Conservation (phyloP, 768 basidiomycete genomes). For the Suillus lakei region DNA sequence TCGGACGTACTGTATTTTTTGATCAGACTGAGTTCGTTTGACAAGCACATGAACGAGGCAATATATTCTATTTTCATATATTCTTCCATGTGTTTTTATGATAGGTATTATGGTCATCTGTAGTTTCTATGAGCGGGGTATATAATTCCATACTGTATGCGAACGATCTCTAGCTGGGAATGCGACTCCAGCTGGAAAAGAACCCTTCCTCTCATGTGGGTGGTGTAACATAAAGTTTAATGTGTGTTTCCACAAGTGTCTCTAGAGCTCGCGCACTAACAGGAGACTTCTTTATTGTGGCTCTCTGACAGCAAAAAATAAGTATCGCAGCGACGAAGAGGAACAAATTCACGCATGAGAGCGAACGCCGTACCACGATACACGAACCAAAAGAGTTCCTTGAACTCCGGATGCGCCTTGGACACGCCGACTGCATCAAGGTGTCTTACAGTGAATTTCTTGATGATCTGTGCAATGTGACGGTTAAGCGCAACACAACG, state of each 20-base stretch:
- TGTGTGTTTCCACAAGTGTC: not conserved
- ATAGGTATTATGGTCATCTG: not conserved
- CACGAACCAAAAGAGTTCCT: slow-evolving; percentile 43
- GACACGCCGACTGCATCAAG: slow-evolving; percentile 37
- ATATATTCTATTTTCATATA: not conserved
- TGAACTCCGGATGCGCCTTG: slow-evolving; percentile 45
- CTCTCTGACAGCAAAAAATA: not conserved
- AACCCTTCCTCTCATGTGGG: not conserved
- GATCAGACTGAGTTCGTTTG: not conserved
- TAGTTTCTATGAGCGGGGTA: not conserved
- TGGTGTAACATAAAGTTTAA: slow-evolving; percentile 5
- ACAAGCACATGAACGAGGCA: not conserved
- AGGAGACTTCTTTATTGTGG: not conserved
- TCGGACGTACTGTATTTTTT: not conserved
- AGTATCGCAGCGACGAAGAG: not conserved
- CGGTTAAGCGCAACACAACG: not conserved
- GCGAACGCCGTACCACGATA: slow-evolving; percentile 47
- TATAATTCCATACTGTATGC: not conserved
- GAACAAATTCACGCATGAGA: slow-evolving; percentile 35
- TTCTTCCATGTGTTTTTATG: not conserved
- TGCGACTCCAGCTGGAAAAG: not conserved
- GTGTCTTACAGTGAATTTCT: slow-evolving; percentile 40
- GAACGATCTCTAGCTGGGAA: not conserved
- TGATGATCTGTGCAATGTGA: slow-evolving; percentile 39
- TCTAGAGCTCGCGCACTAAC: slow-evolving; percentile 2